A percentile compares a stretch with the other conserved stretches of the same genome.
These are phyloP conservation scores for Dactylellina parvicollis DNA, from an alignment of 2,329 filamentous ascomycete genomes.

Conservation along the genomic window DNA sequence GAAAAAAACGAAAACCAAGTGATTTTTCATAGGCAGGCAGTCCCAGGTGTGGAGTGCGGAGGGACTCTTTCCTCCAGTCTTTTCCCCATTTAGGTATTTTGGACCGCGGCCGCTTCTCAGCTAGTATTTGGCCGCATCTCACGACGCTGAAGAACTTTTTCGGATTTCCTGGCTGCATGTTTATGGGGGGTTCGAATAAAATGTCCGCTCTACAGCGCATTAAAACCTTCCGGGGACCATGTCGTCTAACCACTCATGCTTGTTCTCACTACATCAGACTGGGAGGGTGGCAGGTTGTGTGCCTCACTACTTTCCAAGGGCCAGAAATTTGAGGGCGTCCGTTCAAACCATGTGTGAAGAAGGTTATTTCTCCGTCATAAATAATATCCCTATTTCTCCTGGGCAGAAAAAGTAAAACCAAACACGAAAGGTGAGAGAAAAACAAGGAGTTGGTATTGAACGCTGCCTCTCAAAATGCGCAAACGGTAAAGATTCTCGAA, in stretches of 20 bases:
- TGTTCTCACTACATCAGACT: background rate
- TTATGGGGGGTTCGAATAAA: constrained; percentile 19
- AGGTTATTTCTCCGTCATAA: constrained; percentile 13
- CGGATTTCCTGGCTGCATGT: constrained; percentile 14
- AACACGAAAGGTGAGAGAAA: too few relatives aligned
- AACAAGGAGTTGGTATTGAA: constrained; percentile 2
- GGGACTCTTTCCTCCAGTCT: constrained; percentile 34
- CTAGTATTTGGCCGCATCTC: constrained; percentile 23
- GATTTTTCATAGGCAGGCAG: too few relatives aligned
- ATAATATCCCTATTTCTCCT: constrained; percentile 8
- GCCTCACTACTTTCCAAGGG: constrained; percentile 6
- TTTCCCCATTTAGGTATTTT: constrained; percentile 47
- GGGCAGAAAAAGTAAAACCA: too few relatives aligned
- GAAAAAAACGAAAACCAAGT: too few relatives aligned
- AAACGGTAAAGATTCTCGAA: constrained; percentile 47
- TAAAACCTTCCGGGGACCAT: background rate
- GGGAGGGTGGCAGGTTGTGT: background rate
- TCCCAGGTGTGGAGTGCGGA: too few relatives aligned
- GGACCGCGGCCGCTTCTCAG: constrained; percentile 33
- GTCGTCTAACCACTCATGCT: constrained; percentile 4
- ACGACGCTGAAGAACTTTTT: constrained; percentile 6
- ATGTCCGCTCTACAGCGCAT: constrained; percentile 44
- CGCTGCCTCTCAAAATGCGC: background rate
- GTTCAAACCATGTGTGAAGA: constrained; percentile 4
- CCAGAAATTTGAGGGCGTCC: constrained; percentile 1